phyloP scores from a whole-genome alignment of 2,329 filamentous ascomycete genomes.

The Botrytis deweyae region DNA sequence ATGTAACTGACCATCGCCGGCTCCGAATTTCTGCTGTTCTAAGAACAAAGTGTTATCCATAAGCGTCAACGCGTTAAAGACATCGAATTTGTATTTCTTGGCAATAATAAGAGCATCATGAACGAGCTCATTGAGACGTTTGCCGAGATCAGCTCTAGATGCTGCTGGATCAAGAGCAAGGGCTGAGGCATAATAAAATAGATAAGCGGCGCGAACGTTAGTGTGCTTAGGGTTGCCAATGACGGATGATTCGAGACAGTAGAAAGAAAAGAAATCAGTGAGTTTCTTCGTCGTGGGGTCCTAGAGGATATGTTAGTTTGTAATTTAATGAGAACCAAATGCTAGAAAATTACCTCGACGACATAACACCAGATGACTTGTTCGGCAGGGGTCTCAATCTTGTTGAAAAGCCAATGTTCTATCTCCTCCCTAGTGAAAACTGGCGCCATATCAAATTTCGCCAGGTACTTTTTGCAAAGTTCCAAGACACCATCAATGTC shows the following conservation, averaged over 20 bases:
- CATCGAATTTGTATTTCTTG: conserved; percentile 83
- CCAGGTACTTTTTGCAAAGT: conserved; percentile 74
- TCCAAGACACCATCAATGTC: conserved; percentile 75
- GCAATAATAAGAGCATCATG: conserved; percentile 85
- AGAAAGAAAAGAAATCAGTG: conserved; percentile 97
- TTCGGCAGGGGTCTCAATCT: conserved; percentile 63
- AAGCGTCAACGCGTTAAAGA: conserved; percentile 92
- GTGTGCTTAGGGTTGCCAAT: conserved; percentile 78
- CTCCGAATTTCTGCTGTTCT: conserved; percentile 89
- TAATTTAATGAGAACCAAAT: background rate
- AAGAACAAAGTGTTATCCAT: conserved; percentile 95
- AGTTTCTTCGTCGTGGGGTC: conserved; percentile 70
- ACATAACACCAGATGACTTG: conserved; percentile 94
- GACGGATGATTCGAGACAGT: conserved; percentile 88
- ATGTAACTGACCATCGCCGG: conserved; percentile 90
- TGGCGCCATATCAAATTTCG: conserved; percentile 80
- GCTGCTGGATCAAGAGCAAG: conserved; percentile 62
- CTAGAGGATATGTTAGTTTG: conserved; percentile 34
- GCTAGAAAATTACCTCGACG: conserved; percentile 60
- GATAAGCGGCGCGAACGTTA: conserved; percentile 83
- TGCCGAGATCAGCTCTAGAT: conserved; percentile 63
- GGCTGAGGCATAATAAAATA: conserved; percentile 95
- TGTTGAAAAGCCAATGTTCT: conserved; percentile 82
- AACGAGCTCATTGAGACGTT: conserved; percentile 76
- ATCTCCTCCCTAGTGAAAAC: conserved; percentile 78